Conservation (phyloP, 805 yeast species). For the Candida vartiovaarae region DNA sequence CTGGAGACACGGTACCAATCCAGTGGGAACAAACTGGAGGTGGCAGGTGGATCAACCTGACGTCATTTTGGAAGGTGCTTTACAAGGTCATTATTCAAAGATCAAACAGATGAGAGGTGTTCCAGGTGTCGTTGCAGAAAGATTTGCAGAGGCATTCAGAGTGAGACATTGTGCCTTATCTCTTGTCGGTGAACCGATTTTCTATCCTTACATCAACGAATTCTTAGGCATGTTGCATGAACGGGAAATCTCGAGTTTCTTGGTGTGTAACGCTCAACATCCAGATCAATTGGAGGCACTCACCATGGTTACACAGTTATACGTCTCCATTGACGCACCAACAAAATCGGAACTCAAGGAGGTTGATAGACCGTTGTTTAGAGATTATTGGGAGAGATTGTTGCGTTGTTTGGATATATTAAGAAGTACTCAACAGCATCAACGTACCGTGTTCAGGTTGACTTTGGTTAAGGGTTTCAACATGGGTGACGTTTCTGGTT, state of each 20-base stretch:
- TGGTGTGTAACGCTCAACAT: conserved; percentile 95
- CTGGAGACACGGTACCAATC: conserved; percentile 97
- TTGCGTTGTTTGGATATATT: conserved; percentile 74
- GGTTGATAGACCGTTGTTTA: conserved; percentile 82
- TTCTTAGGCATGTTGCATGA: conserved; percentile 77
- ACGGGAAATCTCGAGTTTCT: conserved; percentile 72
- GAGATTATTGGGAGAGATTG: conserved; percentile 91
- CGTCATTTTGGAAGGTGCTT: conserved; percentile 74
- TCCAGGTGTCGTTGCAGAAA: conserved; percentile 84
- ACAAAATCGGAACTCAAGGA: conserved; percentile 70
- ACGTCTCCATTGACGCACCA: conserved; percentile 93
- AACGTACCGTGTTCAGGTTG: conserved; percentile 84
- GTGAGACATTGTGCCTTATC: conserved; percentile 91
- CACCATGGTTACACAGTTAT: conserved; percentile 78
- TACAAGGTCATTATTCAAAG: conserved; percentile 83
- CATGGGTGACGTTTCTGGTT: conserved; percentile 70
- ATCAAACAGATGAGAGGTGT: conserved; percentile 94
- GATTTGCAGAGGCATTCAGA: conserved; percentile 85
- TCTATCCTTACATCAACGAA: conserved; percentile 85
- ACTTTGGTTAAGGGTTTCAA: conserved; percentile 92
- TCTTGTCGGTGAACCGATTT: conserved; percentile 90
- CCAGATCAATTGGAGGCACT: conserved; percentile 72
- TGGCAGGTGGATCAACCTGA: conserved; percentile 95
- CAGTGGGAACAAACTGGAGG: conserved; percentile 93
- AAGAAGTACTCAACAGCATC: conserved; percentile 65